Conservation (phyloP, 352 stramenopile genomes). For the Globisporangium cederbergense region DNA sequence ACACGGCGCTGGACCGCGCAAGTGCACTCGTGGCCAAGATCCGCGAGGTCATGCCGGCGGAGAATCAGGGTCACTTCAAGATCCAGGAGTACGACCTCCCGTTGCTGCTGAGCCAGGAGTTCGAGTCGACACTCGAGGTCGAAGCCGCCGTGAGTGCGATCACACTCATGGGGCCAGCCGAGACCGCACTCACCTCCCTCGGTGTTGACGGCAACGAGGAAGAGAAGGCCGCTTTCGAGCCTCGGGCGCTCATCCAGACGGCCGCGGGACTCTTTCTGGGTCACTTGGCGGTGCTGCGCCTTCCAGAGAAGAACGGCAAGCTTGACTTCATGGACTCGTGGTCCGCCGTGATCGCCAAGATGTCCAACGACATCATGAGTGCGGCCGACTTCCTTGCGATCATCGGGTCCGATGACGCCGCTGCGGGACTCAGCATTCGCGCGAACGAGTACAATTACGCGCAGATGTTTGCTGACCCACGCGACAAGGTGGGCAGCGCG, state of each 20-base stretch:
- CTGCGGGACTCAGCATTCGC: constrained; percentile 40
- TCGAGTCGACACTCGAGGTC: constrained; percentile 19
- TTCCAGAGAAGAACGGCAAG: constrained; percentile 50
- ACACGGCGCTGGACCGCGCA: constrained; percentile 38
- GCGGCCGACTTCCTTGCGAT: constrained; percentile 56
- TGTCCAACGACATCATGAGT: constrained; percentile 60
- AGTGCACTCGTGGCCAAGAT: constrained; percentile 43
- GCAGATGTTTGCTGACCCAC: constrained; percentile 50
- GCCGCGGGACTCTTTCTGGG: constrained; percentile 55
- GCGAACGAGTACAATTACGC: constrained; percentile 63
- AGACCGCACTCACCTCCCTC: constrained; percentile 42
- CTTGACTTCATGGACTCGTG: constrained; percentile 74
- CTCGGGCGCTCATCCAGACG: constrained; percentile 35
- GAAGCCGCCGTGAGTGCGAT: constrained; percentile 51
- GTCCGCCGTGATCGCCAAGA: constrained; percentile 54
- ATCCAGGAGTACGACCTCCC: constrained; percentile 33
- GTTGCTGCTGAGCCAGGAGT: constrained; percentile 25
- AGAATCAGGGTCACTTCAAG: constrained; percentile 60
- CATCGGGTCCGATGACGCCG: constrained; percentile 40
- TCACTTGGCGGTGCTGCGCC: constrained; percentile 46
- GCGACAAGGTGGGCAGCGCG: constrained; percentile 40
- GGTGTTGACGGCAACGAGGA: constrained; percentile 24
- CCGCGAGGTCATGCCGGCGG: constrained; percentile 30
- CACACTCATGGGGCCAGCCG: constrained; percentile 56
- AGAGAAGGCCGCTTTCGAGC: constrained; percentile 29